These are phyloP conservation scores for Sphaerosporella brunnea DNA, from an alignment of 495 filamentous ascomycete genomes.

Conservation along the genomic window DNA sequence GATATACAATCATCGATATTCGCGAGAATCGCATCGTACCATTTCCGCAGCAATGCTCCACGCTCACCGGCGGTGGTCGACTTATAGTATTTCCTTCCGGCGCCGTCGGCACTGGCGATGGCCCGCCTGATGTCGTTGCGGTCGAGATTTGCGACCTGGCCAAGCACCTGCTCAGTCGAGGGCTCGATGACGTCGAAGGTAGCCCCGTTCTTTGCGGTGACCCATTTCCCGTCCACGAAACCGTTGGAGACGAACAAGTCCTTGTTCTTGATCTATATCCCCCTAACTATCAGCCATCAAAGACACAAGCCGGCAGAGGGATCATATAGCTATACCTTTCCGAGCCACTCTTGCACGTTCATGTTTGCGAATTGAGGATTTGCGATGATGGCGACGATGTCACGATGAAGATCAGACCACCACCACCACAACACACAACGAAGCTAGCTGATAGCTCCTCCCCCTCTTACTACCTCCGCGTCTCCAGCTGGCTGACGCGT, in stretches of 20 bases:
- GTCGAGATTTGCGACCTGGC: slow-evolving; percentile 8
- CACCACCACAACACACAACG: no score
- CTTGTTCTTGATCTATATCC: slow-evolving; percentile 7
- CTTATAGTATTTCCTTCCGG: slow-evolving; percentile 4
- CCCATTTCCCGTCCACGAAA: slow-evolving; percentile 15
- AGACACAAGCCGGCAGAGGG: neutral
- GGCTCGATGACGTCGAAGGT: slow-evolving; percentile 15
- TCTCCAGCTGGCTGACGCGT: no score
- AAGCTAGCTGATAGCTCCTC: no score
- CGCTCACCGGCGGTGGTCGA: slow-evolving; percentile 4
- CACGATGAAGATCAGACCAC: no score
- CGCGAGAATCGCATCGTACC: slow-evolving; percentile 34
- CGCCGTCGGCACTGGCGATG: slow-evolving; percentile 20
- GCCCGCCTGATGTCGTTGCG: slow-evolving; percentile 21
- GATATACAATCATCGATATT: slow-evolving; percentile 31
- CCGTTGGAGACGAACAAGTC: slow-evolving; percentile 9
- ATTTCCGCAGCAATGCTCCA: slow-evolving; percentile 27
- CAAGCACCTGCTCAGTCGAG: slow-evolving; percentile 8
- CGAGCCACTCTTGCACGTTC: neutral
- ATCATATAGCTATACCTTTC: neutral
- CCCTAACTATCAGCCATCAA: neutral
- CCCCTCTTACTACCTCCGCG: no score
- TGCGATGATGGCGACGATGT: no score
- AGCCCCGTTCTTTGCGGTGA: neutral
- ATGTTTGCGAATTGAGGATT: no score